Conservation (phyloP, 2,329 filamentous ascomycete species). For the Chaetomium sp. region DNA sequence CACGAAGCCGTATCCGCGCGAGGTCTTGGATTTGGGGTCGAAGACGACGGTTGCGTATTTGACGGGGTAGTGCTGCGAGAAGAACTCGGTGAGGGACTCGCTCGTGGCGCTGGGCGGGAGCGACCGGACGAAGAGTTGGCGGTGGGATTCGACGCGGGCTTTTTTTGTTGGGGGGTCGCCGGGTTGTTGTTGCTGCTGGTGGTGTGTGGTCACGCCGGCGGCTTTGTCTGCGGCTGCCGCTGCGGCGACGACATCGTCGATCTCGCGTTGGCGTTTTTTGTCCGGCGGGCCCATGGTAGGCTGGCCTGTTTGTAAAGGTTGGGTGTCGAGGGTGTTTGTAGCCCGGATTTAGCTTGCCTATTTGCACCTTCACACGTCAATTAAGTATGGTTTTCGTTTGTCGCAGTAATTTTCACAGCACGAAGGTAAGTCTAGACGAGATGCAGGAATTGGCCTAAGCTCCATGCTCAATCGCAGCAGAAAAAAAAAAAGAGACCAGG, state of each 20-base stretch:
- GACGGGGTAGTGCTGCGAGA: constrained; percentile 89
- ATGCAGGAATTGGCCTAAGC: constrained; percentile 4
- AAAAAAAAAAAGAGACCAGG: constrained; percentile 12
- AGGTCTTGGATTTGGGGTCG: constrained; percentile 78
- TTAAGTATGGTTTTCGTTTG: too few relatives aligned
- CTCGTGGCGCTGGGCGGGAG: constrained; percentile 72
- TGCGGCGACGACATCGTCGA: constrained; percentile 23
- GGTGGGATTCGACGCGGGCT: constrained; percentile 51
- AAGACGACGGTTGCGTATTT: constrained; percentile 93
- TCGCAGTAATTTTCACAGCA: not conserved
- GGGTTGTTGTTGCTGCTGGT: not conserved
- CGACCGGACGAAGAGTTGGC: constrained; percentile 85
- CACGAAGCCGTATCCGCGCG: constrained; percentile 91
- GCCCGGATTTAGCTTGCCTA: too few relatives aligned
- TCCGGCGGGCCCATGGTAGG: constrained; percentile 17
- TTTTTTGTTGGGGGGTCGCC: constrained; percentile 44
- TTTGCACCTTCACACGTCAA: too few relatives aligned
- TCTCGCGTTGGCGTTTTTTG: constrained; percentile 33
- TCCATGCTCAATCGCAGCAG: constrained; percentile 1
- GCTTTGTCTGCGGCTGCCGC: constrained; percentile 12
- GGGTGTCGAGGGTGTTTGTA: too few relatives aligned
- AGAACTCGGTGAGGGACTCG: constrained; percentile 77
- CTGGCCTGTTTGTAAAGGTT: not conserved
- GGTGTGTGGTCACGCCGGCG: not conserved
- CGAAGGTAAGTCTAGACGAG: not conserved